Evolutionary conservation across 2,329 filamentous ascomycete genomes (phyloP).

Genomic region (Ophiostoma himal-ulmi): DNA sequence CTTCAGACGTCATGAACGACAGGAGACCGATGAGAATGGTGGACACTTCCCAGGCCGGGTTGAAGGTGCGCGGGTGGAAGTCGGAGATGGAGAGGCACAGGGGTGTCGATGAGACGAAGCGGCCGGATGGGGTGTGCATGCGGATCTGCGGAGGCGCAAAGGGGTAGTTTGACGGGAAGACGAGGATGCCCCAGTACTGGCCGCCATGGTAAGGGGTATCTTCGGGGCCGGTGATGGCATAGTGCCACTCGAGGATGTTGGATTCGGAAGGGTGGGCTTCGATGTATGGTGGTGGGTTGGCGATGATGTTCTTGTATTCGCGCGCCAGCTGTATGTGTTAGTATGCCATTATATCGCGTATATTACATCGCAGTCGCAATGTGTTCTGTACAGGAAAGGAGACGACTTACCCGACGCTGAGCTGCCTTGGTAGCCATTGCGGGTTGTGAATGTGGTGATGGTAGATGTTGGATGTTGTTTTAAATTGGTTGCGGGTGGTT

Average conservation of each 20-base stretch:
- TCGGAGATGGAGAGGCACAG: constrained; percentile 95
- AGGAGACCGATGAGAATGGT: constrained; percentile 92
- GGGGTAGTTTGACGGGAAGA: constrained; percentile 94
- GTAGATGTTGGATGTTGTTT: not conserved
- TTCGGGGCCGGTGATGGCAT: constrained; percentile 90
- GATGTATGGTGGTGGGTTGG: constrained; percentile 84
- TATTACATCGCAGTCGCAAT: not conserved
- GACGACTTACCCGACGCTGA: not conserved
- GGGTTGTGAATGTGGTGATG: not conserved
- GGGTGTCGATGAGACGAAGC: constrained; percentile 87
- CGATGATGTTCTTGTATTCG: constrained; percentile 57
- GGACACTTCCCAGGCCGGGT: constrained; percentile 95
- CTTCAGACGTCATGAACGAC: constrained; percentile 97
- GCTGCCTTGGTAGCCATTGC: constrained; percentile 8
- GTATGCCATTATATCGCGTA: not conserved
- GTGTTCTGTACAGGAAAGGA: not conserved
- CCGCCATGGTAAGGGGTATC: constrained; percentile 90
- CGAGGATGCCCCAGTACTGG: constrained; percentile 96
- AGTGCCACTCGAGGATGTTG: constrained; percentile 96
- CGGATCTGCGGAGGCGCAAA: constrained; percentile 96
- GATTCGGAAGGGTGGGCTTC: constrained; percentile 80
- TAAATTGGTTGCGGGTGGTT: not conserved
- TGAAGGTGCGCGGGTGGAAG: constrained; percentile 97
- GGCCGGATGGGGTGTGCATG: constrained; percentile 95
- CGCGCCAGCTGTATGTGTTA: constrained; percentile 46